Conservation (phyloP, 805 yeast genomes). For the Jamesozyma hellenica region DNA sequence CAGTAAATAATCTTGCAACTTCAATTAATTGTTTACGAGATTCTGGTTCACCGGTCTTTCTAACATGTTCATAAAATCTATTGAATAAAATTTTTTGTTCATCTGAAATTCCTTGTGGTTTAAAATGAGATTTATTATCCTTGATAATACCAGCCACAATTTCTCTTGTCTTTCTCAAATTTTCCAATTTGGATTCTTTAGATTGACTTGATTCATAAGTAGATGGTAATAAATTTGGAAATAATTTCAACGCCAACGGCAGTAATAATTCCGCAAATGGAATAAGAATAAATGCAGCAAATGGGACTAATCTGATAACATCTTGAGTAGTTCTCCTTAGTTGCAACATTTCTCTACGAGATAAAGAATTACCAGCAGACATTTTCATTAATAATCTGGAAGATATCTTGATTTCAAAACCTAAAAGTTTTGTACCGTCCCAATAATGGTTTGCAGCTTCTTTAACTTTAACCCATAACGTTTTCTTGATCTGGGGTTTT, state of each 20-base stretch:
- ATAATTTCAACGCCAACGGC: constrained; percentile 82
- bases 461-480: constrained; percentile 76
- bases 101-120: constrained; percentile 54
- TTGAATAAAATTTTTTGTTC: constrained; percentile 71
- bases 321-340: constrained; percentile 80
- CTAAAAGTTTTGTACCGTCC: constrained; percentile 91
- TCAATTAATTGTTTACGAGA: constrained; percentile 60
- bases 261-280: constrained; percentile 91
- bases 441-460: constrained; percentile 87
- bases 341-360: constrained; percentile 84
- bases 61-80: constrained; percentile 63
- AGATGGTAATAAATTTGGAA: constrained; percentile 90
- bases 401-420: constrained; percentile 80
- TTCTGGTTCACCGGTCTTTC: constrained; percentile 50
- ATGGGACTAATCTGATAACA: constrained; percentile 81
- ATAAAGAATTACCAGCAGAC: constrained; percentile 81
- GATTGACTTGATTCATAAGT: constrained; percentile 68
- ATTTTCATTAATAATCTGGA: constrained; percentile 69
- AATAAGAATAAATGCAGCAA: constrained; percentile 76
- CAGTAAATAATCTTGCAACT: constrained; percentile 86
- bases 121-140: constrained; percentile 57
- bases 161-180: constrained; percentile 51
- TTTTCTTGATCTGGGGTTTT: background rate
- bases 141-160: constrained; percentile 57
- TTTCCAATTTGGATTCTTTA: constrained; percentile 46